Percentiles rank a stretch among this genome's conserved stretches.
Conservation (phyloP, 345 rosid species). For the Gossypium stocksii region DNA sequence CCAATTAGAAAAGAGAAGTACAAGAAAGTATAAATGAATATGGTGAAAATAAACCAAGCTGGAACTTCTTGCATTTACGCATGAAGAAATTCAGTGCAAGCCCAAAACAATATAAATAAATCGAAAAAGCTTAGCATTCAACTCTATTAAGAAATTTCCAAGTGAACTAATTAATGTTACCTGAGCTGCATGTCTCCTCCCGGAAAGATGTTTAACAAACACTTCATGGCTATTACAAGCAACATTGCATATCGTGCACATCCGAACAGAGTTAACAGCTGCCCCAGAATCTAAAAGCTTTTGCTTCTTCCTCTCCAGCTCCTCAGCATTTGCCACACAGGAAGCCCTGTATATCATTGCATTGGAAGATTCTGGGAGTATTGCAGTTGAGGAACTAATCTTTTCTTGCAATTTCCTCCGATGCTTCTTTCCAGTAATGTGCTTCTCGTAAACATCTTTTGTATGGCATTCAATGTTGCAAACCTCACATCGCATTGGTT, state of each 20-base stretch:
- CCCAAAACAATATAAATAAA: neutral
- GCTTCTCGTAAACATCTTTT: conserved; percentile 27
- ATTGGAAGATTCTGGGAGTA: conserved; percentile 7
- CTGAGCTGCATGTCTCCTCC: conserved; percentile 42
- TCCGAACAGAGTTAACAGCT: conserved; percentile 35
- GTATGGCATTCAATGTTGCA: conserved; percentile 27
- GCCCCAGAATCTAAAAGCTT: conserved; percentile 33
- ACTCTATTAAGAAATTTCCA: neutral
- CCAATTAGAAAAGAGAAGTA: neutral
- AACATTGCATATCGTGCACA: conserved; percentile 41
- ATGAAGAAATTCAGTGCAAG: neutral
- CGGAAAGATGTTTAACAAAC: conserved; percentile 33
- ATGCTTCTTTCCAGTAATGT: conserved; percentile 29
- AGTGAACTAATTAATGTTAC: conserved; percentile 13
- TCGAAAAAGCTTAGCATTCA: neutral
- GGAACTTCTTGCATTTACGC: neutral
- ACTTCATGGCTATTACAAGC: conserved; percentile 36
- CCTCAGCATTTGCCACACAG: neutral
- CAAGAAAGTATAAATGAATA: neutral
- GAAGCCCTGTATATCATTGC: conserved; percentile 2
- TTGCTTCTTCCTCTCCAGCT: conserved; percentile 37
- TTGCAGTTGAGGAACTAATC: neutral
- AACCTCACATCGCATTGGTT: conserved; percentile 23
- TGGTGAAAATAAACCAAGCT: neutral
- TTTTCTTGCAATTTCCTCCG: conserved; percentile 21